phyloP scores from a whole-genome alignment of 2,329 filamentous ascomycete genomes.

The Cytospora piceae region DNA sequence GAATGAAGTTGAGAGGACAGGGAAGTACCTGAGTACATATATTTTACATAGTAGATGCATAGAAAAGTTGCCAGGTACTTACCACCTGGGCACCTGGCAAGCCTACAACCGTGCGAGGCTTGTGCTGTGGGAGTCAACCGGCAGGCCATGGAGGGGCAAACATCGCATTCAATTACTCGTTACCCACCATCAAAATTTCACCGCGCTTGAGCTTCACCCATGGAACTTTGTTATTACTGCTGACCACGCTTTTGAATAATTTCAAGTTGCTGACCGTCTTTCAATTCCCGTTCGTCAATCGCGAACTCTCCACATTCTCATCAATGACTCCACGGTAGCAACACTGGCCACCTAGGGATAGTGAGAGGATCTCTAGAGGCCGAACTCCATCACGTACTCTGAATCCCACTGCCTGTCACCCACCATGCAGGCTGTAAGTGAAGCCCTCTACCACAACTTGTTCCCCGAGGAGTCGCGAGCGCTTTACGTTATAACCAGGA shows the following conservation, averaged over 20 bases:
- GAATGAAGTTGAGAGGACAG: not conserved
- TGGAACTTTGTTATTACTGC: not conserved
- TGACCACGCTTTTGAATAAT: constrained; percentile 3
- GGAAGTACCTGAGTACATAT: not conserved
- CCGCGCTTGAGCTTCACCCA: constrained; percentile 11
- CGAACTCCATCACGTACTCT: constrained; percentile 47
- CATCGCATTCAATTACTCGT: constrained; percentile 20
- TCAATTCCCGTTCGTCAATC: constrained; percentile 9
- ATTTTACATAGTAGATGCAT: not conserved
- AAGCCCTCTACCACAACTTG: constrained; percentile 6
- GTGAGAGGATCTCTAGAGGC: constrained; percentile 77
- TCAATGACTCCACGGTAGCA: constrained; percentile 72
- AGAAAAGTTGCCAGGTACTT: not conserved
- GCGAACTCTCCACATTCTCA: constrained; percentile 30
- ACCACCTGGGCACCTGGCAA: not conserved
- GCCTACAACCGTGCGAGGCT: not conserved
- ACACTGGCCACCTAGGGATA: constrained; percentile 74
- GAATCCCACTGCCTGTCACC: constrained; percentile 33
- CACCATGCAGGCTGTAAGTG: constrained; percentile 43
- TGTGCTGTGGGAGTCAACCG: constrained; percentile 2
- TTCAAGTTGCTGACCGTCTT: constrained; percentile 6
- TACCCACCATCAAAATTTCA: constrained; percentile 31
- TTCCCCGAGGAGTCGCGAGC: constrained; percentile 17
- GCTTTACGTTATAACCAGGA: not conserved
- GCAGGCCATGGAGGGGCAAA: constrained; percentile 11